Percentiles rank a stretch among this genome's conserved stretches.
Evolutionary conservation across 352 stramenopile genomes (phyloP).

Genomic region (Pythium guiyangense): DNA sequence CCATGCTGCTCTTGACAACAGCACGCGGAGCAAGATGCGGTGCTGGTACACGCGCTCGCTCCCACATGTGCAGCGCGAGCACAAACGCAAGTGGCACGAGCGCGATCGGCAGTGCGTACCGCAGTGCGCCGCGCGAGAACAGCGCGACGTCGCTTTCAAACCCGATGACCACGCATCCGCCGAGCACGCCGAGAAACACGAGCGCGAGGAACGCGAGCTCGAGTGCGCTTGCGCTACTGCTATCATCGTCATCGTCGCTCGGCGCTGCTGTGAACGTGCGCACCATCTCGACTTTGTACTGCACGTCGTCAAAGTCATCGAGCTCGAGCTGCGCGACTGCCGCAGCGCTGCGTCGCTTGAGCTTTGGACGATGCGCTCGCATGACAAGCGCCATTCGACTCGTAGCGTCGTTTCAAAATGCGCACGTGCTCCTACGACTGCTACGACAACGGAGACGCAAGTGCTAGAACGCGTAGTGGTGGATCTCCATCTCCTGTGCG

Average conservation of each 20-base stretch:
- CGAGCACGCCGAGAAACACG: constrained; percentile 27
- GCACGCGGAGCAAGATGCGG: no score
- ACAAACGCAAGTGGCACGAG: constrained; percentile 44
- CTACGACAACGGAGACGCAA: neutral
- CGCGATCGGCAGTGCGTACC: constrained; percentile 42
- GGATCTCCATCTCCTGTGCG: constrained; percentile 54
- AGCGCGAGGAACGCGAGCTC: constrained; percentile 28
- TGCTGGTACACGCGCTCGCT: constrained; percentile 10
- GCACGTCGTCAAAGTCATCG: constrained; percentile 65
- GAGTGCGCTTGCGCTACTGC: constrained; percentile 22
- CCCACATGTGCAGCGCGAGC: constrained; percentile 40
- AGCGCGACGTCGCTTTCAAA: constrained; percentile 30
- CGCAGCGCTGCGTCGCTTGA: neutral
- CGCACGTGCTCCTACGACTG: neutral
- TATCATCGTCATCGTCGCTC: constrained; percentile 3
- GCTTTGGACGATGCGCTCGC: neutral
- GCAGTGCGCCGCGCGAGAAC: constrained; percentile 27
- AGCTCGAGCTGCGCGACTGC: constrained; percentile 22
- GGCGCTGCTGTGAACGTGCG: constrained; percentile 18
- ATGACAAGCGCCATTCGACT: neutral
- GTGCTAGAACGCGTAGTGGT: constrained; percentile 33
- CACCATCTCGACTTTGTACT: constrained; percentile 60
- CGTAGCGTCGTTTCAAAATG: neutral
- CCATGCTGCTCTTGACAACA: constrained; percentile 1
- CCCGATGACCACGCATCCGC: constrained; percentile 29